Percentiles rank a stretch among this genome's conserved stretches.
phyloP scores from a whole-genome alignment of 441 rosid species.

The Erysimum cheiri region DNA sequence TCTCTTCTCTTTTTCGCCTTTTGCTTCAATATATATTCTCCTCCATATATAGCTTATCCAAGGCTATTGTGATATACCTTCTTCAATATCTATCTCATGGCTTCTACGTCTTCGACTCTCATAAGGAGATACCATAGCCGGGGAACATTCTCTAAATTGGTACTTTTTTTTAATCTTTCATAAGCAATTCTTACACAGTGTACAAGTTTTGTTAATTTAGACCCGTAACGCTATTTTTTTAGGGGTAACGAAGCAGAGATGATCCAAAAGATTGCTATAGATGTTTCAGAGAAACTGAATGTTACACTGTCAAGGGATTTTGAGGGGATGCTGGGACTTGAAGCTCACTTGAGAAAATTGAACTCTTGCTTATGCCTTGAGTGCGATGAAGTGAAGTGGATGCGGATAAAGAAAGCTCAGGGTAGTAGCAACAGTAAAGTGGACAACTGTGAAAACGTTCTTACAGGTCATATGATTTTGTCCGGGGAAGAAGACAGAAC shows the following conservation, averaged over 20 bases:
- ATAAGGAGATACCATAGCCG: background rate
- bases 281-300: slow-evolving; percentile 9
- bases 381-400: background rate
- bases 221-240: background rate
- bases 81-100: background rate
- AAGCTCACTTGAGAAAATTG: slow-evolving; percentile 3
- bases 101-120: no score
- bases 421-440: no score
- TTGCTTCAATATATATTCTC: no score
- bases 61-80: background rate
- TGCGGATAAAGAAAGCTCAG: no score
- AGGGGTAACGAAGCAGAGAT: background rate
- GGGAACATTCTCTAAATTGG: background rate
- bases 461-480: no score
- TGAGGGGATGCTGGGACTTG: slow-evolving; percentile 9
- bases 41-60: background rate
- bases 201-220: background rate
- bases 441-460: no score
- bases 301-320: background rate
- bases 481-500: no score
- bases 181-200: no score
- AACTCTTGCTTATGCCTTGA: background rate
- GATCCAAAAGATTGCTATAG: background rate
- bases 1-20: no score
- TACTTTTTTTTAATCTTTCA: background rate